Percentiles rank a stretch among this genome's conserved stretches.
These are phyloP conservation scores for Corymbia citriodora DNA, from an alignment of 441 rosid species.

Conservation along the genomic window DNA sequence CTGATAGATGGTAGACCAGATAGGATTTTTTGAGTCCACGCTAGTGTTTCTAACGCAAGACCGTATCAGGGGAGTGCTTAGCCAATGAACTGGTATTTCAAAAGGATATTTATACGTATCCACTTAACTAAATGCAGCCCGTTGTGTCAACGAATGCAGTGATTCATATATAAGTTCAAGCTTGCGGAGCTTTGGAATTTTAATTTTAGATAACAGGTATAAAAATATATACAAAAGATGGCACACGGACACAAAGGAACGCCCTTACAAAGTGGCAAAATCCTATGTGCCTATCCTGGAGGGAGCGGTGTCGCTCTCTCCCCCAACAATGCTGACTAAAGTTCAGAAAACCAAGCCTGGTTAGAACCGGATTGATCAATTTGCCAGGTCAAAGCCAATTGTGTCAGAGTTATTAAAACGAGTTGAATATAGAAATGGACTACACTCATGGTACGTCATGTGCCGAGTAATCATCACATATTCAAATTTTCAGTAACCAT, in stretches of 20 bases:
- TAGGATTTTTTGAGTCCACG: neutral
- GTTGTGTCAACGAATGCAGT: neutral
- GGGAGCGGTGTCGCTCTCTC: neutral
- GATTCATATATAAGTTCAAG: neutral
- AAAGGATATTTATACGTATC: neutral
- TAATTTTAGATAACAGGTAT: neutral
- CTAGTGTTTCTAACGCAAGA: neutral
- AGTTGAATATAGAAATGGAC: neutral
- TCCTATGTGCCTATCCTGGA: neutral
- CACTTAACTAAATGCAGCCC: neutral
- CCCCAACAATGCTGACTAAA: neutral
- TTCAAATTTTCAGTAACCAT: no score
- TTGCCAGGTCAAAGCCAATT: neutral
- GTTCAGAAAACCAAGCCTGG: neutral
- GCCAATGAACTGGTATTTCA: neutral
- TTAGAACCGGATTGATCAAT: neutral
- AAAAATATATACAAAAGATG: neutral
- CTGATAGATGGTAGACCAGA: neutral
- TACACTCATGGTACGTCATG: neutral
- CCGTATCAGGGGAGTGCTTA: neutral
- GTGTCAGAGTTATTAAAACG: neutral
- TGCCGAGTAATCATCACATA: neutral
- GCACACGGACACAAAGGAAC: neutral
- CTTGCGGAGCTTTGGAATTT: neutral
- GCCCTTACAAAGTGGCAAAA: neutral